These are phyloP conservation scores for Parsonsia alboflavescens DNA, from an alignment of 257 asterid genomes.

Conservation along the genomic window DNA sequence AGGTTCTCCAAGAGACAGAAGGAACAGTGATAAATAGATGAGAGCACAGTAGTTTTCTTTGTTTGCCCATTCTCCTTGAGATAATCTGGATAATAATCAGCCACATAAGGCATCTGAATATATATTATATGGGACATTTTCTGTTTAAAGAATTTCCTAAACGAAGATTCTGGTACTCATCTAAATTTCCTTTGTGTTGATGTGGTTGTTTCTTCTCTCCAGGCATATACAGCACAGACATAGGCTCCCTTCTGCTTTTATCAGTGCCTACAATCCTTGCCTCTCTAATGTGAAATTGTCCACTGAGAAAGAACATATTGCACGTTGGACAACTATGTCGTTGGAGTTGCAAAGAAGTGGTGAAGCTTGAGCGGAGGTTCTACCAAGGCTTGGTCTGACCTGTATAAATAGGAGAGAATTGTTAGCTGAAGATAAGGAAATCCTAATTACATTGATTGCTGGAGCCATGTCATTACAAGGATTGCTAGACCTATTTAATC, in stretches of 20 bases:
- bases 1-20: neutral
- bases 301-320: neutral
- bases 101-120: neutral
- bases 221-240: constrained; percentile 12
- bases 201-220: neutral
- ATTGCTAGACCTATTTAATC: constrained; percentile 11
- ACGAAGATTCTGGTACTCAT: neutral
- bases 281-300: constrained; percentile 3
- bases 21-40: neutral
- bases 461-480: neutral
- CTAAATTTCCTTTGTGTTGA: neutral
- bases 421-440: neutral
- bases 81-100: neutral
- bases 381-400: constrained; percentile 8
- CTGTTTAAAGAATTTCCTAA: neutral
- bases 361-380: neutral
- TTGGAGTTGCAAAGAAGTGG: neutral
- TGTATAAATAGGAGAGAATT: constrained; percentile 12
- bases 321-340: no score
- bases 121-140: neutral
- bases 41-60: neutral
- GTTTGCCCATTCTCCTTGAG: neutral
- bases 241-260: neutral
- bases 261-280: neutral
- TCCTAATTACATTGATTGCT: constrained; percentile 1